Evolutionary conservation across 441 rosid genomes (phyloP).

Genomic region (Adansonia madagascariensis): DNA sequence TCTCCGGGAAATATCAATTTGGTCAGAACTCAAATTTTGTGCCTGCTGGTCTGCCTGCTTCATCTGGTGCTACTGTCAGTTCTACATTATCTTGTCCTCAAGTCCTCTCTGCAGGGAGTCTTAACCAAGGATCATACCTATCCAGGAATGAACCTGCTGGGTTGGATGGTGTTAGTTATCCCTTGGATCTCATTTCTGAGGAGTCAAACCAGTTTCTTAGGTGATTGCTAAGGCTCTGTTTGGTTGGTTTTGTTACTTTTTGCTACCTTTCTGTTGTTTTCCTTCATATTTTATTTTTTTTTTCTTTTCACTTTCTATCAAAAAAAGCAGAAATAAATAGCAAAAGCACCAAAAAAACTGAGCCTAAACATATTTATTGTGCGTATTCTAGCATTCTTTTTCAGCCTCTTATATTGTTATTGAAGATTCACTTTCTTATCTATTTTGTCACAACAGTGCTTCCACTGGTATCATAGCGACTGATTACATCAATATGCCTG

Average conservation of each 20-base stretch:
- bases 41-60: conserved; percentile 30
- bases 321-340: neutral
- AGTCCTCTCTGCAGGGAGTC: neutral
- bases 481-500: conserved; percentile 48
- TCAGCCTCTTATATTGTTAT: conserved; percentile 16
- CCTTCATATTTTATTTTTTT: too few species aligned
- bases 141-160: conserved; percentile 34
- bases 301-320: too few species aligned
- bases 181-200: neutral
- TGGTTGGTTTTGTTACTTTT: neutral
- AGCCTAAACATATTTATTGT: conserved; percentile 37
- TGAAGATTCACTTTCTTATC: neutral
- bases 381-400: conserved; percentile 27
- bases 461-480: conserved; percentile 54
- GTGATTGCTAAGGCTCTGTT: conserved; percentile 6
- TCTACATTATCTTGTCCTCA: neutral
- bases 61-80: conserved; percentile 38
- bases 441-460: conserved; percentile 48
- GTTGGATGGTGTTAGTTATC: neutral
- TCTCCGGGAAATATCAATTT: conserved; percentile 90
- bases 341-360: neutral
- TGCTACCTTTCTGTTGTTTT: too few species aligned
- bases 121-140: conserved; percentile 35
- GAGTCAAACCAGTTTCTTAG: conserved; percentile 44
- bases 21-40: conserved; percentile 56